These are phyloP conservation scores for Ophiostoma pallidulum DNA, from an alignment of 2,329 filamentous ascomycete genomes.

Conservation along the genomic window DNA sequence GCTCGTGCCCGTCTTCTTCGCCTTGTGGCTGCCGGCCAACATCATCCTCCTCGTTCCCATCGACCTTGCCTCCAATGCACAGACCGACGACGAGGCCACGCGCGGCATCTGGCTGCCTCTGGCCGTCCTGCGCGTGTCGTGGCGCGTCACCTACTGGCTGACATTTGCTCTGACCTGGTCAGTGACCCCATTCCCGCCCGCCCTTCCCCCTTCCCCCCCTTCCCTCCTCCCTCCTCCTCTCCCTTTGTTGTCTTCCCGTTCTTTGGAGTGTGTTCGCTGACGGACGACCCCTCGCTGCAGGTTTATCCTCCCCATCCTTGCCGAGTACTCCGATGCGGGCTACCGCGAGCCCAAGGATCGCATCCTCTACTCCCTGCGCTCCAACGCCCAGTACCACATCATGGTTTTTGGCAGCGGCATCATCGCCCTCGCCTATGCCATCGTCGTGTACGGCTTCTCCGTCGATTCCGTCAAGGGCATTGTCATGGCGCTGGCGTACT, in stretches of 20 bases:
- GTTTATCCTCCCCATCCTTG: constrained; percentile 85
- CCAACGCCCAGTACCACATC: constrained; percentile 81
- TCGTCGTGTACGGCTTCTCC: constrained; percentile 65
- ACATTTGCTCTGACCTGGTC: constrained; percentile 93
- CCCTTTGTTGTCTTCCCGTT: not conserved
- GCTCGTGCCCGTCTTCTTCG: constrained; percentile 85
- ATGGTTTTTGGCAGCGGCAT: constrained; percentile 63
- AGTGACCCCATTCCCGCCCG: constrained; percentile 17
- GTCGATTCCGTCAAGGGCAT: constrained; percentile 68
- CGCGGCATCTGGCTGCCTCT: constrained; percentile 83
- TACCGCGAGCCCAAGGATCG: constrained; percentile 79
- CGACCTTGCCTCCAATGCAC: constrained; percentile 80
- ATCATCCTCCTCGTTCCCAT: constrained; percentile 90
- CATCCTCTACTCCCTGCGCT: constrained; percentile 72
- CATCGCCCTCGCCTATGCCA: constrained; percentile 72
- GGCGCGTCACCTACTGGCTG: constrained; percentile 95
- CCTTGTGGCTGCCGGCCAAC: constrained; percentile 84
- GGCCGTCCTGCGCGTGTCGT: constrained; percentile 70
- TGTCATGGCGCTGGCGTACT: constrained; percentile 89
- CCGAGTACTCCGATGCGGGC: constrained; percentile 89
- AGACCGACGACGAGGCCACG: constrained; percentile 58
- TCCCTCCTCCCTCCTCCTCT: not conserved
- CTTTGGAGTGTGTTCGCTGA: not conserved
- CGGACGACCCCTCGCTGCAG: constrained; percentile 32
- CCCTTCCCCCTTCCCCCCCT: not conserved